Percentiles rank a stretch among this genome's conserved stretches.
phyloP scores from a whole-genome alignment of 2,329 filamentous ascomycete species.

The Aspergillus pseudoglaucus region DNA sequence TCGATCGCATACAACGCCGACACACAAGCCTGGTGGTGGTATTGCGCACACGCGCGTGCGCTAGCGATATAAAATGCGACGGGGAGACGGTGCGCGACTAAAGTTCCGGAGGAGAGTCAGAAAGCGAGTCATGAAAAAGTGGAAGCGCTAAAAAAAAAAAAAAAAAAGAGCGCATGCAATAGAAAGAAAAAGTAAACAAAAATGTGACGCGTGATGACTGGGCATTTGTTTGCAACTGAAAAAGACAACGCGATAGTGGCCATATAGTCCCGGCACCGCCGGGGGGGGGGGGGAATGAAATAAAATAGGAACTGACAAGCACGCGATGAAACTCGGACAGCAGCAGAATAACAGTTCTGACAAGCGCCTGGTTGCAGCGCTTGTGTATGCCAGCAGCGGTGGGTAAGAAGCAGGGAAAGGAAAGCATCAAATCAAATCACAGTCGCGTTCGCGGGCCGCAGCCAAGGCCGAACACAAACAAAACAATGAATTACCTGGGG shows the following conservation, averaged over 20 bases:
- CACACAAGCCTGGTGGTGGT: slow-evolving; percentile 10
- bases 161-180: slow-evolving; percentile 2
- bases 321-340: too few species aligned
- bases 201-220: slow-evolving; percentile 21
- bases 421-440: slow-evolving; percentile 1
- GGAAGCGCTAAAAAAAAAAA: slow-evolving; percentile 12
- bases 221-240: slow-evolving; percentile 2
- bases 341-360: too few species aligned
- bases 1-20: slow-evolving; percentile 26
- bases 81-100: slow-evolving; percentile 2
- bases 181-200: slow-evolving; percentile 6
- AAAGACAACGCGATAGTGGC: not conserved
- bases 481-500: not conserved
- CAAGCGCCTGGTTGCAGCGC: too few species aligned
- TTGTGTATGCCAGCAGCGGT: not conserved
- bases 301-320: not conserved
- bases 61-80: slow-evolving; percentile 1
- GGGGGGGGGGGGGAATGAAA: not conserved
- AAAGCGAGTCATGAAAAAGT: slow-evolving; percentile 7
- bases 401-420: not conserved
- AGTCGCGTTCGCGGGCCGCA: slow-evolving; percentile 14
- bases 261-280: not conserved
- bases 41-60: slow-evolving; percentile 6
- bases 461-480: slow-evolving; percentile 10
- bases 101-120: not conserved